phyloP scores from a whole-genome alignment of 805 yeast genomes.

The Grigorovia jiainica region DNA sequence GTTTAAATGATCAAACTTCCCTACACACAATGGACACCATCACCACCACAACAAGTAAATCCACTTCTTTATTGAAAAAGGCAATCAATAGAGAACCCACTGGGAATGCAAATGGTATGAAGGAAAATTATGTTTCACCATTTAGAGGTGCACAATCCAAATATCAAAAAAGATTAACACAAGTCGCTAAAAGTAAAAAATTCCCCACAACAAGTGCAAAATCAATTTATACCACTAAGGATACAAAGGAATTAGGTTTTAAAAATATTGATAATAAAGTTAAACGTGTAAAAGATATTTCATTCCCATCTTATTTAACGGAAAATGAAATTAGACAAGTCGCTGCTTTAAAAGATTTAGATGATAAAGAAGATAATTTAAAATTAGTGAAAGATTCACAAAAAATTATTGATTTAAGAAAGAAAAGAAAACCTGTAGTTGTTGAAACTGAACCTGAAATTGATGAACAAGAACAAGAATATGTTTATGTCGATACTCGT shows the following conservation, averaged over 20 bases:
- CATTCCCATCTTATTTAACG: constrained; percentile 20
- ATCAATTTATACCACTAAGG: constrained; percentile 12
- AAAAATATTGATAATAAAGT: constrained; percentile 11
- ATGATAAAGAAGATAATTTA: constrained; percentile 18
- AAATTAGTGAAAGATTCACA: constrained; percentile 19
- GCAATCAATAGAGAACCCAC: neutral
- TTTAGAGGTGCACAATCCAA: constrained; percentile 3
- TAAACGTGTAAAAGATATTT: constrained; percentile 24
- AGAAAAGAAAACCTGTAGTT: neutral
- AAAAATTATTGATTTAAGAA: constrained; percentile 4
- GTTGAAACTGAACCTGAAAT: no score
- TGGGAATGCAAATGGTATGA: neutral
- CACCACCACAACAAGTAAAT: neutral
- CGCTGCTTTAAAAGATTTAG: constrained; percentile 14
- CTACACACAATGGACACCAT: neutral
- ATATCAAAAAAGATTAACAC: constrained; percentile 2
- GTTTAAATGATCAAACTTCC: neutral
- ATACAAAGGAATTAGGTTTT: constrained; percentile 21
- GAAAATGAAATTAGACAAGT: constrained; percentile 23
- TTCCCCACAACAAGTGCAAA: constrained; percentile 26
- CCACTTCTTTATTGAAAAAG: neutral
- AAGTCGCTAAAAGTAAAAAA: constrained; percentile 6
- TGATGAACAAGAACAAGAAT: neutral
- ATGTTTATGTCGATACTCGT: neutral
- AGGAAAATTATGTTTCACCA: constrained; percentile 7